Base-by-base conservation (phyloP, 371 early-diverging fungal genomes). In the Saksenaea oblongispora region DNA sequence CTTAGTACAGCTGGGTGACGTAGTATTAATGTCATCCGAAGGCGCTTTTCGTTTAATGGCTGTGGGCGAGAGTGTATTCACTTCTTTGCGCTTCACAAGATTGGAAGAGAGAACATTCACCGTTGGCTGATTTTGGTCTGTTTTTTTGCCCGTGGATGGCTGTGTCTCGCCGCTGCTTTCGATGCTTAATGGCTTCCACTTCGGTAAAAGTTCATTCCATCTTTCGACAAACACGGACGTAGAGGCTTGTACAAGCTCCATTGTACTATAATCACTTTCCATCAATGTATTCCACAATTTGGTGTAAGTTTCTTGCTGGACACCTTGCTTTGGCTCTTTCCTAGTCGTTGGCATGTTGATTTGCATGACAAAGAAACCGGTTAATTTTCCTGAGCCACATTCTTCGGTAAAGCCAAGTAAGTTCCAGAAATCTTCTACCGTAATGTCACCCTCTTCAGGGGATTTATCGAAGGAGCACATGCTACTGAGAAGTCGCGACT, bases 361-460 rank as follows among this genome's bases (percentile, higher is more conserved):
- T 27, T 61, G 28, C 13, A 62, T 47, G 4, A 61, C 69, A 67
- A 92, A 86, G 41, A 91, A 89, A 0, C 87, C 93, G 4, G 90
- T 72, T 17, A 86, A 71, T 59, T 85, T 86, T 5, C 92, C 91
- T 1, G 86, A 76, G 15, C 89, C 89, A 66, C 93, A 92, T 66
- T 93, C 93, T 62, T 91, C 91, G 26, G 89, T 85, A 58, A 88
- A 78, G 0, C 87, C 78, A 11, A 91, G 73, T 63, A 92, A 59
- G 28, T 86, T 83, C 82, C 86, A 83, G 27, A 93, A 85, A 34
- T 87, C 87, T 7, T 69, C 51, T 9, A 91, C 85, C 2, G 84
- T 78, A 44, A 84, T 80, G 0, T 67, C 55, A 0, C 78, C 70
- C 3, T 64, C 61, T 2, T 37, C 64, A 11, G 24, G 34, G 5